A percentile compares a stretch with the other conserved stretches of the same genome.
Conservation (phyloP, 2,329 filamentous ascomycete genomes). For the Dactylellina leptospora region DNA sequence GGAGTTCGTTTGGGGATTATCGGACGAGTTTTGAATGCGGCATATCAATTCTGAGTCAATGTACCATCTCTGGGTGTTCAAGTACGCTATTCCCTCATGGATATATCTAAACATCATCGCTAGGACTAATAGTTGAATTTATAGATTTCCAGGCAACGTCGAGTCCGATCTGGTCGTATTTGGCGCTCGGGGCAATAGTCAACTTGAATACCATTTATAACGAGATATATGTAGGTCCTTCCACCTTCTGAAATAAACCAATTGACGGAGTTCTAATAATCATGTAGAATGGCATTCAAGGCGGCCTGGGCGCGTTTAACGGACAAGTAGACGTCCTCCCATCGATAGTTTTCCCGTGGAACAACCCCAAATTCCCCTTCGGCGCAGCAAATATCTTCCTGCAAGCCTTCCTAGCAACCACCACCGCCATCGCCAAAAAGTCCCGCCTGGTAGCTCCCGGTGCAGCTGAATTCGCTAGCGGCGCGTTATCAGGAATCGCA, state of each 20-base stretch:
- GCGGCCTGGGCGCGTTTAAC: neutral
- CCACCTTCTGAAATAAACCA: neutral
- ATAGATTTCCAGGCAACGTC: neutral
- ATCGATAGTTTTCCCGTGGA: conserved; percentile 1
- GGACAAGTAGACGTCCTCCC: neutral
- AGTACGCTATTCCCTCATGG: neutral
- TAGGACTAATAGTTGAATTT: neutral
- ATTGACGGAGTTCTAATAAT: neutral
- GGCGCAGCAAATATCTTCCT: neutral
- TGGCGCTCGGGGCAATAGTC: neutral
- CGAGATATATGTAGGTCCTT: neutral
- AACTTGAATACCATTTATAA: neutral
- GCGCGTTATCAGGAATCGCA: neutral
- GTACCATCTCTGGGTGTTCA: neutral
- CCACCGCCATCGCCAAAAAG: neutral
- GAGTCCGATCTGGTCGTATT: neutral
- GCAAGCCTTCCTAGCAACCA: neutral
- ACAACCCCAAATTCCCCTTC: neutral
- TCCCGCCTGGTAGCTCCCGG: neutral
- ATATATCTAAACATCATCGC: neutral
- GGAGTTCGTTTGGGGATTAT: neutral
- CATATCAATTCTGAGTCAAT: neutral
- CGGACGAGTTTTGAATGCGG: neutral
- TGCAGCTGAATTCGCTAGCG: neutral
- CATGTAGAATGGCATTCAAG: neutral